Percentiles rank a stretch among this genome's conserved stretches.
phyloP scores from a whole-genome alignment of 2,329 filamentous ascomycete genomes.

The Ophiocordyceps robertsii region DNA sequence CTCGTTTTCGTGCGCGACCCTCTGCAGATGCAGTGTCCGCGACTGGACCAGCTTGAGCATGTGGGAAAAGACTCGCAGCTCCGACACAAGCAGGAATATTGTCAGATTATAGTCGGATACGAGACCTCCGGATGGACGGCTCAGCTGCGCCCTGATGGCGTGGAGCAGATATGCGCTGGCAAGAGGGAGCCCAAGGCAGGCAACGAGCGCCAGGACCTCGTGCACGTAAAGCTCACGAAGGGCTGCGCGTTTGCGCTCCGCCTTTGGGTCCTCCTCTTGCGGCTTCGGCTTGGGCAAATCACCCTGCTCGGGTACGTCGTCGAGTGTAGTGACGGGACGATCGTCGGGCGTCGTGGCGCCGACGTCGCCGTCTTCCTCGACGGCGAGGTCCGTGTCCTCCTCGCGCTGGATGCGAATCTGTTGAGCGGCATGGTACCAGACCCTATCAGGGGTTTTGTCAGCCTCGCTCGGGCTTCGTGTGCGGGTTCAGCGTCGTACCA shows the following conservation, averaged over 20 bases:
- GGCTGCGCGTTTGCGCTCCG: slow-evolving; percentile 23
- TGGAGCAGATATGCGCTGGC: slow-evolving; percentile 77
- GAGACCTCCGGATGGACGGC: slow-evolving; percentile 69
- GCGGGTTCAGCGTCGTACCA: slow-evolving; percentile 43
- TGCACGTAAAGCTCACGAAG: slow-evolving; percentile 56
- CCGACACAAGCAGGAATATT: slow-evolving; percentile 78
- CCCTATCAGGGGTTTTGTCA: slow-evolving; percentile 26
- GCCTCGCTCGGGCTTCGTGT: no score
- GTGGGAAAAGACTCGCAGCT: slow-evolving; percentile 72
- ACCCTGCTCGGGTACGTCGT: slow-evolving; percentile 33
- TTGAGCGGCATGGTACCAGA: slow-evolving; percentile 64
- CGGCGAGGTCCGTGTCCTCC: slow-evolving; percentile 21
- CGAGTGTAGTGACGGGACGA: slow-evolving; percentile 14
- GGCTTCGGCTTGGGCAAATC: slow-evolving; percentile 3
- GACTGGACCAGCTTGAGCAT: slow-evolving; percentile 67
- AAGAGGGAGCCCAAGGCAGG: slow-evolving; percentile 68
- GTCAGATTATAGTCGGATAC: slow-evolving; percentile 89
- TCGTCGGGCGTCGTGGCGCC: slow-evolving; percentile 15
- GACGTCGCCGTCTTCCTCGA: slow-evolving; percentile 32
- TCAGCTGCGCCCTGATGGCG: slow-evolving; percentile 65
- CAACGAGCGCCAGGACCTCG: slow-evolving; percentile 59
- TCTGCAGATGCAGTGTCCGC: slow-evolving; percentile 70
- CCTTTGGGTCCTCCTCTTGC: neutral
- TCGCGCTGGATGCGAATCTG: slow-evolving; percentile 42
- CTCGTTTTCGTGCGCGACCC: slow-evolving; percentile 46